Base-by-base conservation (phyloP, 2,329 filamentous ascomycete genomes). In the Gliomastix tumulicola region DNA sequence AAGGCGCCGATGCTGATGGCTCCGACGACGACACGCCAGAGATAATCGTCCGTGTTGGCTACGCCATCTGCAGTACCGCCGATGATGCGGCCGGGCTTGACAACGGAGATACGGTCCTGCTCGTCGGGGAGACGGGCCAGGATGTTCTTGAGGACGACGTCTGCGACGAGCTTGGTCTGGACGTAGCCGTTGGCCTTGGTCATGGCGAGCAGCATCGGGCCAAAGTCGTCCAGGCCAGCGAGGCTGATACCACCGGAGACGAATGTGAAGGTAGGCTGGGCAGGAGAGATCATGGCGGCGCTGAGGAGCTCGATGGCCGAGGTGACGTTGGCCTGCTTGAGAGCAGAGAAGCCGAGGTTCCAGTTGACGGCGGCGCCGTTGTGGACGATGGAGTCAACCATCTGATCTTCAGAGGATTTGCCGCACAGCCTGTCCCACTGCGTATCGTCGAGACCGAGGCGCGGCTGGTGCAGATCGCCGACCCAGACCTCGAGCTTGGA, bases 331-430 rank as follows among this genome's bases (percentile, higher is more conserved):
- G 83, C 70, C 1, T 75, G 67, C 49, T 74, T 76, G 45, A 95
- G 71, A 31, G 76, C 75, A 9, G 77, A 71, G 58, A 94, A 95
- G 7, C 76, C 79, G 48, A 79, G 71, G 22, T 94, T 79, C 88
- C 87, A 94, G 54, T 94, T 82, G 9, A 85, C 79, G 25, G 71
- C 66, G 13, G 87, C 86, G 31, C 87, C 89, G 51, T 95, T 95
- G 65, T 95, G 83, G 23, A 88, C 74, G 7, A 88, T 67, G 3
- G 79, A 71, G 50, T 94, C 84, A 1, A 82, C 81, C 27, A 79
- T 69, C 5, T 78, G 61, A 3, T 71, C 66, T 6, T 8, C 33
- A n/a, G 36, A 32, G 7, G 8, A 10, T n/a, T 9, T 13, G 12
- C 33, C 36, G n/a, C 10, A 13, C 5, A 94, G 54, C 9, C 62